These are phyloP conservation scores for Rheum nobile DNA, from an alignment of 148 eudicot species.

Conservation along the genomic window DNA sequence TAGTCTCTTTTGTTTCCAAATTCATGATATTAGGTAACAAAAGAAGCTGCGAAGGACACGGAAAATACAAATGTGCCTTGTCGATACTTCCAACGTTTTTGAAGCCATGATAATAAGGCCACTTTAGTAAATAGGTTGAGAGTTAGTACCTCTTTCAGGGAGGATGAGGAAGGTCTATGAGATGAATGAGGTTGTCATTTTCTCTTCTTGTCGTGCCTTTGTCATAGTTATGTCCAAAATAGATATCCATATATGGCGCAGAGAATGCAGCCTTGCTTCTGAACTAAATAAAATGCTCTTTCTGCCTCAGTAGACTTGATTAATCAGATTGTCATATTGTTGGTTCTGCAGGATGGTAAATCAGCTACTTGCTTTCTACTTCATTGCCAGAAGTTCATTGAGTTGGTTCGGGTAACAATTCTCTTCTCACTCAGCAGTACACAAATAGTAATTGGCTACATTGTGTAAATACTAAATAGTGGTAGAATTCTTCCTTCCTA, in stretches of 20 bases:
- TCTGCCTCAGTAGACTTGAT: neutral
- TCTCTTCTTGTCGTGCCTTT: neutral
- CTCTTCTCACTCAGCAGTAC: slow-evolving; percentile 5
- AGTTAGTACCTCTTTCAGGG: neutral
- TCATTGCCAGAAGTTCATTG: slow-evolving; percentile 87
- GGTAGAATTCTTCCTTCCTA: neutral
- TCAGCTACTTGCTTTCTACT: slow-evolving; percentile 80
- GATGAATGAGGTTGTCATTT: neutral
- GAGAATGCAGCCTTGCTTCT: neutral
- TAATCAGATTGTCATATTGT: neutral
- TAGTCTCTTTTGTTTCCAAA: neutral
- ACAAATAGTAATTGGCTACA: neutral
- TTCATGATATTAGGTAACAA: neutral
- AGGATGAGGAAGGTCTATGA: neutral
- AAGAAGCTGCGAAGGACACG: neutral
- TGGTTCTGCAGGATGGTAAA: slow-evolving; percentile 57
- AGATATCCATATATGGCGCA: neutral
- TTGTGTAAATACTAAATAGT: neutral
- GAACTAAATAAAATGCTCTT: neutral
- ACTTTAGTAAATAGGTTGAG: neutral
- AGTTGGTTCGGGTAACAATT: slow-evolving; percentile 72
- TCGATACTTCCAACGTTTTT: neutral
- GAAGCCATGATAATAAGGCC: too few relatives aligned
- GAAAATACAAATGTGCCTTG: neutral
- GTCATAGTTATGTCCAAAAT: neutral